These are phyloP conservation scores for Parmelia sp. DNA, from an alignment of 495 filamentous ascomycete genomes.

Conservation along the genomic window DNA sequence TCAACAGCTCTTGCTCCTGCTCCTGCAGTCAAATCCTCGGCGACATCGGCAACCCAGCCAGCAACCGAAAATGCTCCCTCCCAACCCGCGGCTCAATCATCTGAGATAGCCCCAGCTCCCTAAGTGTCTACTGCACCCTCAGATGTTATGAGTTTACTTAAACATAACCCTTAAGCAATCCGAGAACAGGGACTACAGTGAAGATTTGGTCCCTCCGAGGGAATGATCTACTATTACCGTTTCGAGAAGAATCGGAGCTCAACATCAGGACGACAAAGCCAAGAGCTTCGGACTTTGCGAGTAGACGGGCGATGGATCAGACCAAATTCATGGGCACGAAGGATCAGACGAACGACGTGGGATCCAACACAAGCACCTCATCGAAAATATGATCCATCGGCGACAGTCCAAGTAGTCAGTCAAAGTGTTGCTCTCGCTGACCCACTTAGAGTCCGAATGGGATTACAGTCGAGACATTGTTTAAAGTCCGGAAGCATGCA, in stretches of 20 bases:
- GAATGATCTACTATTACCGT: not conserved
- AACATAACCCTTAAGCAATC: not conserved
- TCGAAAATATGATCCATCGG: not conserved
- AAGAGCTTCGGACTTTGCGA: not conserved
- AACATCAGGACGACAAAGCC: not conserved
- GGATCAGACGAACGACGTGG: not conserved
- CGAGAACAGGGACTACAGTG: not conserved
- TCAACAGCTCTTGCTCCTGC: not conserved
- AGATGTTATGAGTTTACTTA: not conserved
- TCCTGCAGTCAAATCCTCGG: not conserved
- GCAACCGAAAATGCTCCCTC: slow-evolving; percentile 1
- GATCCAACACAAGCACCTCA: not conserved
- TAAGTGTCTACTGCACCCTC: not conserved
- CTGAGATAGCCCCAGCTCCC: not conserved
- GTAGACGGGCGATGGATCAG: not conserved
- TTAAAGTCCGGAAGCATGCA: too few relatives aligned
- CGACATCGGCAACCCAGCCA: not conserved
- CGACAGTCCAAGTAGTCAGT: not conserved
- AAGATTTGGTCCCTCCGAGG: not conserved
- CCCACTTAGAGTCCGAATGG: not conserved
- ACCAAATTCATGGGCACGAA: not conserved
- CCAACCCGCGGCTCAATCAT: slow-evolving; percentile 3
- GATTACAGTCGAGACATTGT: not conserved
- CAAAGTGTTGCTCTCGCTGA: not conserved
- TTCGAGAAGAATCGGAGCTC: not conserved